phyloP scores from a whole-genome alignment of 257 asterid genomes.

The Mentha longifolia region DNA sequence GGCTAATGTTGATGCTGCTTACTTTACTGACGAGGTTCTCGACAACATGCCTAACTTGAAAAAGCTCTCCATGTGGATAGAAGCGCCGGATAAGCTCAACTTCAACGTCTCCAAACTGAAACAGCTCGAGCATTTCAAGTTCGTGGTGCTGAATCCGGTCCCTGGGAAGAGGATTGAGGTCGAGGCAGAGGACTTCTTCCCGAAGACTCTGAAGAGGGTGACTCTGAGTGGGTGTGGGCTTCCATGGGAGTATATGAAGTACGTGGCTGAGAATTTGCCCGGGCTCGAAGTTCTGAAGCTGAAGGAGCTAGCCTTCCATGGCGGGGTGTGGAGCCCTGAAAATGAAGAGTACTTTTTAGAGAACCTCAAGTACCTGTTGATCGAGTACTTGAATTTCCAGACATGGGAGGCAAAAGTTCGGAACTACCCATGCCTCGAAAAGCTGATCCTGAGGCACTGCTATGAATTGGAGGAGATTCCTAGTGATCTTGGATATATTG shows the following conservation, averaged over 20 bases:
- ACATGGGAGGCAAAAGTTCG: neutral
- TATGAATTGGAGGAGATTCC: constrained; percentile 30
- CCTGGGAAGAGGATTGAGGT: constrained; percentile 3
- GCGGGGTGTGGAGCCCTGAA: constrained; percentile 14
- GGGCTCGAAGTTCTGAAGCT: constrained; percentile 36
- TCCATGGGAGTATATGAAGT: constrained; percentile 37
- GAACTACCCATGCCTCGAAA: constrained; percentile 27
- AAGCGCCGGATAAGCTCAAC: neutral
- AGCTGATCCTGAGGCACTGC: constrained; percentile 28
- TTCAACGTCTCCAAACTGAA: constrained; percentile 20
- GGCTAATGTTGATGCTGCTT: constrained; percentile 23
- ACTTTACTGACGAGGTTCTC: constrained; percentile 31
- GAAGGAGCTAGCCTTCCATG: constrained; percentile 33
- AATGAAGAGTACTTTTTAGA: neutral
- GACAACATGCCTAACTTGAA: constrained; percentile 38
- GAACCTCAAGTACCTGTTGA: constrained; percentile 27
- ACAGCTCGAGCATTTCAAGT: constrained; percentile 33
- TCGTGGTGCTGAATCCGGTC: constrained; percentile 33
- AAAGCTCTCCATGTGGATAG: constrained; percentile 33
- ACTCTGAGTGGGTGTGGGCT: constrained; percentile 31
- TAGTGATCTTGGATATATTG: neutral
- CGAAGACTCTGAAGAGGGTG: constrained; percentile 16
- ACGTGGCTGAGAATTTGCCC: neutral
- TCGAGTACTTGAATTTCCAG: constrained; percentile 27
- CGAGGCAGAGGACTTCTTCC: constrained; percentile 18